Percentiles rank a stretch among this genome's conserved stretches.
phyloP scores from a whole-genome alignment of 2,329 filamentous ascomycete species.

The Chaetomium strumarium region DNA sequence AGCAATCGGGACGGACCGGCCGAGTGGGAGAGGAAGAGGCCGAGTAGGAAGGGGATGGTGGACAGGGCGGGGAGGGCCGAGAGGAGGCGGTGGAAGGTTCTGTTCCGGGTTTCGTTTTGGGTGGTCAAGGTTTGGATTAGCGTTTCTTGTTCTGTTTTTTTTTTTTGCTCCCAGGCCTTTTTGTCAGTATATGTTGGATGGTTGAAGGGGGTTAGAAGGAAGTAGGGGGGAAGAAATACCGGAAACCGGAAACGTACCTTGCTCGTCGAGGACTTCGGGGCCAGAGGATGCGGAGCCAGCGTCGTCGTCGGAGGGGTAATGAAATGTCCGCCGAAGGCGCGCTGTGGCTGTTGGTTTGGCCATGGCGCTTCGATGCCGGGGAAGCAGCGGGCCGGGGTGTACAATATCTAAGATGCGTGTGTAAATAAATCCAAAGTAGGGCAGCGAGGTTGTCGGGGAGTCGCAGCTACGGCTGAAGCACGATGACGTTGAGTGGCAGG shows the following conservation, averaged over 20 bases:
- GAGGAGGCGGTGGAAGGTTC: slow-evolving; percentile 52
- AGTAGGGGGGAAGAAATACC: not conserved
- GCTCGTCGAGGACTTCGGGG: slow-evolving; percentile 65
- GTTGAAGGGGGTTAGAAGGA: not conserved
- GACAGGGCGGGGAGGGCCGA: slow-evolving; percentile 54
- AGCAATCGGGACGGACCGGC: slow-evolving; percentile 53
- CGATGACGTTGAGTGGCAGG: slow-evolving; percentile 2
- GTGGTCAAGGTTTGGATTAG: slow-evolving; percentile 51
- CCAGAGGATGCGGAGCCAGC: slow-evolving; percentile 38
- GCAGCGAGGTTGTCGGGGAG: not conserved
- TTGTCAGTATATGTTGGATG: not conserved
- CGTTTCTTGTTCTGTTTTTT: slow-evolving; percentile 56
- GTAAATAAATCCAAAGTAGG: not conserved
- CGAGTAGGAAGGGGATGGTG: slow-evolving; percentile 48
- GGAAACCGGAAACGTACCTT: slow-evolving; percentile 47
- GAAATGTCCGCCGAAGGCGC: slow-evolving; percentile 70
- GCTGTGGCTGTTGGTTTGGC: slow-evolving; percentile 35
- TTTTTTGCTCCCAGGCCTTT: not conserved
- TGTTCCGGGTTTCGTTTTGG: slow-evolving; percentile 53
- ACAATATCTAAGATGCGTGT: too few relatives aligned
- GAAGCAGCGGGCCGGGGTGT: not conserved
- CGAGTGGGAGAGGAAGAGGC: slow-evolving; percentile 38
- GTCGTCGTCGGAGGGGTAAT: slow-evolving; percentile 57
- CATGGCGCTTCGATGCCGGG: slow-evolving; percentile 2
- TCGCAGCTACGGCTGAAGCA: not conserved